These are phyloP conservation scores for Malassezia japonica DNA, from an alignment of 1,284 basidiomycete species.

Conservation along the genomic window DNA sequence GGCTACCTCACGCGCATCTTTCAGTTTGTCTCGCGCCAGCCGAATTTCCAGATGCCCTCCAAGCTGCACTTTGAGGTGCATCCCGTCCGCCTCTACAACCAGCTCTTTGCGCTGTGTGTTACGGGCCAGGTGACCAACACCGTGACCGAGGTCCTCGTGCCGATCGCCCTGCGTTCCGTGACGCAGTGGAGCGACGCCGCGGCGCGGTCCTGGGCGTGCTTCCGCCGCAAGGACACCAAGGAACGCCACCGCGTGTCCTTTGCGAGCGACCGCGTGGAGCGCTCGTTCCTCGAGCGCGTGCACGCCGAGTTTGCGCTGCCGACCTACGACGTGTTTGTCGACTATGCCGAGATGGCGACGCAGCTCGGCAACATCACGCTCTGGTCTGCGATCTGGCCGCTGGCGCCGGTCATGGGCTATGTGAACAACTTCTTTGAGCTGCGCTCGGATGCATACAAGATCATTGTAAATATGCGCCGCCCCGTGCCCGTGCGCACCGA, in stretches of 20 bases:
- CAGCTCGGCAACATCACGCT: constrained; percentile 69
- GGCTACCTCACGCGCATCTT: constrained; percentile 35
- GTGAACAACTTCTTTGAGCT: constrained; percentile 81
- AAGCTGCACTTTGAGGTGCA: constrained; percentile 50
- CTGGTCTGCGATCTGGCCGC: constrained; percentile 89
- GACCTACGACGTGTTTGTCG: constrained; percentile 58
- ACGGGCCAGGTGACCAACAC: constrained; percentile 80
- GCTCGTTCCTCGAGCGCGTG: constrained; percentile 65
- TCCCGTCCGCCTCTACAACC: constrained; percentile 64
- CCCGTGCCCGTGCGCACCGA: constrained; percentile 78
- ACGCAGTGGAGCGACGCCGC: constrained; percentile 6
- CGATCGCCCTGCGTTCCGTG: constrained; percentile 56
- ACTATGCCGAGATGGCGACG: constrained; percentile 91
- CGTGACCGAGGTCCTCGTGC: constrained; percentile 73
- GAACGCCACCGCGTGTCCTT: not conserved
- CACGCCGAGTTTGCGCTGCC: constrained; percentile 69
- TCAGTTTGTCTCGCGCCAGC: constrained; percentile 24
- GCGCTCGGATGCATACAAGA: constrained; percentile 88
- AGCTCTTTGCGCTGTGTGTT: constrained; percentile 89
- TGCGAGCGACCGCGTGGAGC: constrained; percentile 53
- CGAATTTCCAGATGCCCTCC: constrained; percentile 19
- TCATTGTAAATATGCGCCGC: constrained; percentile 71
- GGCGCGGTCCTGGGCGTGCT: not conserved
- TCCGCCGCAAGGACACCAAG: constrained; percentile 1
- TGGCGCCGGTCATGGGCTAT: constrained; percentile 56